Conservation (phyloP, 1,284 basidiomycete genomes). For the Salmacisia buchloeana region DNA sequence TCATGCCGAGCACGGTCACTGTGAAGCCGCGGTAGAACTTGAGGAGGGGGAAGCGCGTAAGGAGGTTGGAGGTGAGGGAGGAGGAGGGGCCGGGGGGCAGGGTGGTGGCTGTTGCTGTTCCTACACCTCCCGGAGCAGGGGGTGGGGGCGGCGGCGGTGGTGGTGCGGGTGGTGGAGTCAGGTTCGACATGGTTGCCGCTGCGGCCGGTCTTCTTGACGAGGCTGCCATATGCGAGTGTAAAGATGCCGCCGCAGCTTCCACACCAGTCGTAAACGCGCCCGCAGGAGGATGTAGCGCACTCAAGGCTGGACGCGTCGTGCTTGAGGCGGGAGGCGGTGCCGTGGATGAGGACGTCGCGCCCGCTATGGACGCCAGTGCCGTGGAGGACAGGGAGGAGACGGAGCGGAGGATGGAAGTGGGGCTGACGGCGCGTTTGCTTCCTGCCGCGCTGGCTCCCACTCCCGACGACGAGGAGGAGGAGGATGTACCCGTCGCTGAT, state of each 20-base stretch:
- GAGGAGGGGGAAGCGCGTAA: constrained; percentile 52
- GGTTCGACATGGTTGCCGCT: too few species aligned
- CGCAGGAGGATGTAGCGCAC: too few species aligned
- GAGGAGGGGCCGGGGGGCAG: not conserved
- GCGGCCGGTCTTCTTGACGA: too few species aligned
- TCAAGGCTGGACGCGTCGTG: too few species aligned
- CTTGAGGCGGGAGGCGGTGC: not conserved
- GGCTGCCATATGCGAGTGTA: too few species aligned
- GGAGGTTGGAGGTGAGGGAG: constrained; percentile 14
- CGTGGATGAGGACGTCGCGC: not conserved
- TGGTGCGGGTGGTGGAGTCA: constrained; percentile 13
- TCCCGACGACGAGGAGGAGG: constrained; percentile 9
- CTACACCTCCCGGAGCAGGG: not conserved
- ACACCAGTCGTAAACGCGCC: too few species aligned
- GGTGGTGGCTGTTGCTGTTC: not conserved
- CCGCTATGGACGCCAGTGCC: not conserved
- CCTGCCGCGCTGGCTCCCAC: constrained; percentile 4
- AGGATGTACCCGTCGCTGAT: too few species aligned
- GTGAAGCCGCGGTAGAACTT: constrained; percentile 92
- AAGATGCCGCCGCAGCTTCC: too few species aligned
- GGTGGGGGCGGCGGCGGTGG: constrained; percentile 1
- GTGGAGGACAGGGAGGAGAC: not conserved
- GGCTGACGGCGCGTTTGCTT: not conserved
- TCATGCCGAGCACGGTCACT: constrained; percentile 59
- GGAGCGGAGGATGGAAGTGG: not conserved